Base-by-base conservation (phyloP, 1,284 basidiomycete genomes). In the Prillingera fragicola region DNA sequence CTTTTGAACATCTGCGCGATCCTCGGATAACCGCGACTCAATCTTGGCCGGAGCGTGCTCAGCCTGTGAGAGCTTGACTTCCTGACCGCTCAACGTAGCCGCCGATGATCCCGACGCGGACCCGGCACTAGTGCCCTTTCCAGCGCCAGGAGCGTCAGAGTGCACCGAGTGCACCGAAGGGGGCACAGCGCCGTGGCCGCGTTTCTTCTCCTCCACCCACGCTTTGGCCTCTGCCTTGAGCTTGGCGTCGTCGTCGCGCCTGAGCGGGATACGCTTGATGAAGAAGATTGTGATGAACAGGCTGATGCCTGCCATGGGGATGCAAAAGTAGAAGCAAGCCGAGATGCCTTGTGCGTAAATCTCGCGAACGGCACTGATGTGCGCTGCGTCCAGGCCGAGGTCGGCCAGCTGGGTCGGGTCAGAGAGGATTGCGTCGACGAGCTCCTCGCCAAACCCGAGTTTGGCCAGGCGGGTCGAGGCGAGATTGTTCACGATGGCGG, bases 201-300 rank as follows among this genome's bases (percentile, higher is more conserved):
- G 18, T 21, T 33, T 24, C 49, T 43, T 43, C 27, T 53, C 49
- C 26, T 50, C 44, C 4, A 50, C 52, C 59, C 61, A 59, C 17
- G 46, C 44, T 34, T 59, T 60, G 4, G 46, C 59, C 25, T 55
- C 51, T 3, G 46, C 55, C 45, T 61, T 63, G 37, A 57, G 44
- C 37, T 47, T 41, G 3, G 41, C 57, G 26, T 65, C 63, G 40
- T 65, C 63, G 3, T 45, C 58, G 9, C 63, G 52, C n/a, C 48
- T 56, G 18, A 65, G 45, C 4, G 45, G 33, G 15, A 59, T 52
- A 38, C 45, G 41, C 38, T 60, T 57, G 41, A 62, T 50, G 27
- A 59, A 61, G 52, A 61, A 58, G 12, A 63, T 29, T 10, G 56
- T 56, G 23, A 66, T 38, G 55, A 66, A 45, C 39, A 60, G 55